Evolutionary conservation across 495 filamentous ascomycete genomes (phyloP).

Genomic region (Trichocladium uniseriatum): DNA sequence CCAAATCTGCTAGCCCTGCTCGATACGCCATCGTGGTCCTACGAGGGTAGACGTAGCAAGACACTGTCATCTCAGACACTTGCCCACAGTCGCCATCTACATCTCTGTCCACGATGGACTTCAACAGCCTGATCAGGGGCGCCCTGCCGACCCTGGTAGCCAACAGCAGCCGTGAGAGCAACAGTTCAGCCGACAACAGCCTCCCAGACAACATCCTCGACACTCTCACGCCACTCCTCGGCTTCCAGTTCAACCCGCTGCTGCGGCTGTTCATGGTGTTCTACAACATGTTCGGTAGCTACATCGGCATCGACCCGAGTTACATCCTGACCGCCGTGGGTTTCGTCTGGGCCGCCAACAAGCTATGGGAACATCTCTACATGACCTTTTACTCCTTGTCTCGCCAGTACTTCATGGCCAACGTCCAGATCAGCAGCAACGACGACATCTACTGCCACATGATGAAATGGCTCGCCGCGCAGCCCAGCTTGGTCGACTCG

Average conservation of each 20-base stretch:
- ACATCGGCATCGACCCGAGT: constrained; percentile 33
- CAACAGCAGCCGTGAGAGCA: constrained; percentile 13
- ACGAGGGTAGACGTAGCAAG: background rate
- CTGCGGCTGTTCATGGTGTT: constrained; percentile 22
- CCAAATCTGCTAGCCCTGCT: background rate
- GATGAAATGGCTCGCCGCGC: constrained; percentile 51
- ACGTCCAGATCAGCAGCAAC: constrained; percentile 43
- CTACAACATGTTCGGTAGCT: constrained; percentile 22
- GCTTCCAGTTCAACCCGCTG: constrained; percentile 25
- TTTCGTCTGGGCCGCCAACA: constrained; percentile 33
- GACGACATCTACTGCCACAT: constrained; percentile 54
- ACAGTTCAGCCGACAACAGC: constrained; percentile 4
- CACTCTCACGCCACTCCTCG: constrained; percentile 21
- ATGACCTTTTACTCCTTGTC: constrained; percentile 21
- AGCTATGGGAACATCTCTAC: constrained; percentile 25
- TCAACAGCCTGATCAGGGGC: constrained; percentile 15
- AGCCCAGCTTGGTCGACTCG: constrained; percentile 42
- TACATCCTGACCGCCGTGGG: constrained; percentile 28
- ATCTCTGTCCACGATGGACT: constrained; percentile 14
- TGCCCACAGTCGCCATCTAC: background rate
- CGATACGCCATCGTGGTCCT: background rate
- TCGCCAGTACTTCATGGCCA: constrained; percentile 43
- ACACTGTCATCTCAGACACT: background rate
- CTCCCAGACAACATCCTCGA: constrained; percentile 20
- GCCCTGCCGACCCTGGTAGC: constrained; percentile 18